Evolutionary conservation across 768 basidiomycete genomes (phyloP).

Genomic region (Candolleomyces eurysporus): DNA sequence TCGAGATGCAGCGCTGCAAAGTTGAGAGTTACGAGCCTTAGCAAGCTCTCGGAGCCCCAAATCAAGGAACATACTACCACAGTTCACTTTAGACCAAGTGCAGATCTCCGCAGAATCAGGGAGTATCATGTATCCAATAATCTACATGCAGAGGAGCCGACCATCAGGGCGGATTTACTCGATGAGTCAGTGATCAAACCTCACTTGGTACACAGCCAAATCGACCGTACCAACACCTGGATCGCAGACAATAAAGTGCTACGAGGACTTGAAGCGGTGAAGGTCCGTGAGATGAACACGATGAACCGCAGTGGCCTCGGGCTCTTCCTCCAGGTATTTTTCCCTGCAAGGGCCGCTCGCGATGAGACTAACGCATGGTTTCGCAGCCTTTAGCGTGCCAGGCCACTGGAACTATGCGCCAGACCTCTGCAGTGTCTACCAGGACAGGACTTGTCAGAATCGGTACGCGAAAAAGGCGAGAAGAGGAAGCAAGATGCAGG

Average conservation of each 20-base stretch:
- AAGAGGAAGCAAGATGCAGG: no score
- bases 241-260: conserved; percentile 91
- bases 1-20: no score
- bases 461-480: background rate
- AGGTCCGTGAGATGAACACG: conserved; percentile 79
- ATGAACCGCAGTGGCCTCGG: conserved; percentile 83
- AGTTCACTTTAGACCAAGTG: no score
- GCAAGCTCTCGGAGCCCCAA: no score
- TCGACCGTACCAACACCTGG: conserved; percentile 61
- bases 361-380: conserved; percentile 81
- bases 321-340: conserved; percentile 30
- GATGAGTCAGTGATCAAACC: no score
- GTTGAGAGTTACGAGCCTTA: no score
- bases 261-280: conserved; percentile 73
- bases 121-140: conserved; percentile 29
- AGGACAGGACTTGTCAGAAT: background rate
- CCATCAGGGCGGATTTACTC: no score
- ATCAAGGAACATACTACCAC: no score
- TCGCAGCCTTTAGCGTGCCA: conserved; percentile 88
- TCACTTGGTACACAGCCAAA: no score
- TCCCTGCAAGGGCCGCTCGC: conserved; percentile 44
- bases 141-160: no score
- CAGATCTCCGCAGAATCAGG: no score
- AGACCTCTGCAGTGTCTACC: conserved; percentile 80
- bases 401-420: conserved; percentile 85